Evolutionary conservation across 495 filamentous ascomycete genomes (phyloP), one percentile per base, ranked within the genome.

Genomic region (Amorphotheca resinae): DNA sequence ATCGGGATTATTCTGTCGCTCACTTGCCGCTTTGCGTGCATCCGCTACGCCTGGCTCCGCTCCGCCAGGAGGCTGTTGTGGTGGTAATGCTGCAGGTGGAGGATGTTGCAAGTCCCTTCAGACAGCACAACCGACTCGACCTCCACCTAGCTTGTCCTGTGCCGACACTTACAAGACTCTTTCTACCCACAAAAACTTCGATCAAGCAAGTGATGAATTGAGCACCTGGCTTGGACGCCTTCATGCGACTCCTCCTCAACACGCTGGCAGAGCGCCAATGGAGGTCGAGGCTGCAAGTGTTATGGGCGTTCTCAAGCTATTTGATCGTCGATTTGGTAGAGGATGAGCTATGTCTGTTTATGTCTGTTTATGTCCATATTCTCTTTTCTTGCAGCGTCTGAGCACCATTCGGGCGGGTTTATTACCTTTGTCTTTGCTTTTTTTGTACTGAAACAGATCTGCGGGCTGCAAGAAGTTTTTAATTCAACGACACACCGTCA

Each of bases 241-340:
- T 4, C 69, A 77, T 49, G 76, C 81, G 11, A 64, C 79, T 8
- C 71, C 67, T 22, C 59, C 42, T 49, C 53, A 18, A 31, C 42
- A 59, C 18, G 40, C 55, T 23, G 56, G 59, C 45, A 66, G 77
- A 45, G 71, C 70, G 16, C 78, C 82, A 4, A 75, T 86, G 50
- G 82, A 89, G 55, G 78, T 93, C 7, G 84, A 93, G 55, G 82
- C 85, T 1, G 84, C 83, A 3, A 87, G 81, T 56, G 84, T 93
- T 20, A 87, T 89, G 79, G 77, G 78, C 30, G 84, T 91, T 22
- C 58, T 93, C 42, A 84, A 81, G 49, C 78, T 79, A 44, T 86
- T 93, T 55, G 86, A 93, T 55, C 71, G 84, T 28, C 59, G 85
- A 30, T 93, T 93, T 59, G 79, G 76, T 5, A 50, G 64, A 33